A percentile compares a stretch with the other conserved stretches of the same genome.
Conservation (phyloP, 2,329 filamentous ascomycete species). For the Bertia moriformis region DNA sequence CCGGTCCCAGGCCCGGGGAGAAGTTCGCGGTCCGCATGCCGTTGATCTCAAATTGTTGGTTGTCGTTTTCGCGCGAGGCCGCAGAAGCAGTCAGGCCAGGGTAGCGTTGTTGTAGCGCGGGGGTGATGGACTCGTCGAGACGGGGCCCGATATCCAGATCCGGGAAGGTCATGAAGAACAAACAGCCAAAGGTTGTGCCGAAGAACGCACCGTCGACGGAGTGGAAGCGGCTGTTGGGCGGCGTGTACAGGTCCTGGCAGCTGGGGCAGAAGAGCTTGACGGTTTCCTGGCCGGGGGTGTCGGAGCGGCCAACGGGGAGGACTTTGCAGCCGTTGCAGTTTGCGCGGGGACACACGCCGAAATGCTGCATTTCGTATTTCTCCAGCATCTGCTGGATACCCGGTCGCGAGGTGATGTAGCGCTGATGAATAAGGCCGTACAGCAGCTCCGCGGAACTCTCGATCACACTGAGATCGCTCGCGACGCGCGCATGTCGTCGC, state of each 20-base stretch:
- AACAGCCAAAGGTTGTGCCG: slow-evolving; percentile 60
- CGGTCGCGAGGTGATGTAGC: slow-evolving; percentile 61
- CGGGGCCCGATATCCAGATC: slow-evolving; percentile 43
- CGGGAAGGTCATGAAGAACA: slow-evolving; percentile 70
- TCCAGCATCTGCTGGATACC: slow-evolving; percentile 70
- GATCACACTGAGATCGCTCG: slow-evolving; percentile 57
- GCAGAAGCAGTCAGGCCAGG: slow-evolving; percentile 26
- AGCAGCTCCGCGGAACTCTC: slow-evolving; percentile 62
- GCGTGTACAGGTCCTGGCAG: slow-evolving; percentile 62
- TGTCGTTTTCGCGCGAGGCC: slow-evolving; percentile 10
- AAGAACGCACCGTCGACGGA: slow-evolving; percentile 66
- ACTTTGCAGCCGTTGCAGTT: slow-evolving; percentile 57
- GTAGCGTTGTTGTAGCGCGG: not conserved
- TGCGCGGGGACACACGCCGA: slow-evolving; percentile 58
- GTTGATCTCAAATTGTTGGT: slow-evolving; percentile 31
- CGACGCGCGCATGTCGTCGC: slow-evolving; percentile 44
- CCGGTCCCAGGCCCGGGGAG: slow-evolving; percentile 50
- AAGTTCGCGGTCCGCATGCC: slow-evolving; percentile 52
- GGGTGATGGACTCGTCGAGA: not conserved
- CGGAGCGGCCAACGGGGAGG: slow-evolving; percentile 56
- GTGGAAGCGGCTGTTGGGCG: slow-evolving; percentile 62
- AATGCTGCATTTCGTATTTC: slow-evolving; percentile 64
- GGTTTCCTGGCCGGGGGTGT: slow-evolving; percentile 60
- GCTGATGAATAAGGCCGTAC: slow-evolving; percentile 64
- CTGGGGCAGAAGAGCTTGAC: slow-evolving; percentile 66